Evolutionary conservation across 2,329 filamentous ascomycete species (phyloP), one percentile per base, ranked within the genome.

Genomic region (Beauveria asiatica): DNA sequence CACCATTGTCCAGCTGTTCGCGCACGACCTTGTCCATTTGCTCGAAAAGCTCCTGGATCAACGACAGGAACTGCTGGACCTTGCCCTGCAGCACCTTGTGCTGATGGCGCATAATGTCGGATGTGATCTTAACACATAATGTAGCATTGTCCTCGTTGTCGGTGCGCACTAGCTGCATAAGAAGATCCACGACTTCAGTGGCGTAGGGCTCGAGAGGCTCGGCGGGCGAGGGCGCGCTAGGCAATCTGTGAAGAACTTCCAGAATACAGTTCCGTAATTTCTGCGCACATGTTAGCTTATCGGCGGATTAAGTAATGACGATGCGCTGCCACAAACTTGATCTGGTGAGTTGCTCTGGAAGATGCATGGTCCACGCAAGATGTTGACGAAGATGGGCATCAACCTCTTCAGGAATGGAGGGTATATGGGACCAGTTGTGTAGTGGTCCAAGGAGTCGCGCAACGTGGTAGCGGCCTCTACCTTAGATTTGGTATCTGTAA

Each of bases 101-200:
- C 74, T 97, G 93, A 70, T 96, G 91, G 53, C 94, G 87, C 81
- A 96, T 91, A 65, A 97, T 87, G 70, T 99, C 94, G 78, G 96
- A 97, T 56, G 96, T 91, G 16, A 93, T 96, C 79, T 99, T 99
- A 76, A 99, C 91, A 72, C 93, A 97, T 64, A 99, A 78, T n/a
- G 95, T 91, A 2, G 93, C 94, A 80, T 99, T 99, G 64, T 99
- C 94, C 75, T 99, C 94, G 68, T 99, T 99, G 74, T 99, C 94
- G 46, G 85, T 88, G 66, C 88, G 86, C 62, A 97, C 92, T 61
- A 99, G 78, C 59, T 84, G 83, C 86, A 97, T 93, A 64, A 97
- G 81, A 65, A 96, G 81, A 70, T 97, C 92, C 62, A 97, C 90
- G 62, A 96, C 87, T 70, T 95, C 90, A 65, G 86, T 83, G 44